Base-by-base conservation (phyloP, 2,329 filamentous ascomycete genomes). In the Nemania bipapillata region DNA sequence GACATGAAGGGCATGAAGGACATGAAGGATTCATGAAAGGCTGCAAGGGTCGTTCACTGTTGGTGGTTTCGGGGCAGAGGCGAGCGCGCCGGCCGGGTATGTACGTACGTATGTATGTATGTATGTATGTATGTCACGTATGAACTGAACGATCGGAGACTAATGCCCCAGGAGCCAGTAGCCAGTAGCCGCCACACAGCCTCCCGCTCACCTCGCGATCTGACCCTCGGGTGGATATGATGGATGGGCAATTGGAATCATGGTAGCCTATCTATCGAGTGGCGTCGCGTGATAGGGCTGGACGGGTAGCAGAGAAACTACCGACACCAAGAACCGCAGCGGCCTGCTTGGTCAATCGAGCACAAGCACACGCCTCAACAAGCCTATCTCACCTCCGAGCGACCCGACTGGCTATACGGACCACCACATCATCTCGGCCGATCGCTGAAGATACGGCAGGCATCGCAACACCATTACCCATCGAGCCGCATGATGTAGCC, bases 31-130 rank as follows among this genome's bases (percentile, higher is more conserved):
- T n/a, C n/a, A n/a, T n/a, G 11, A 58, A 20, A 28, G 56, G 50
- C 47, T 66, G 57, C 57, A 66, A 32, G 45, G 57, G 35, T 50
- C 63, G 57, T 60, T 49, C 15, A n/a, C n/a, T n/a, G 22, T 26
- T 9, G 24, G 15, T 30, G 3, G 28, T 32, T 5, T n/a, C 20
- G 28, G 50, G 28, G n/a, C 50, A 40, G 4, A 54, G 17, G 32
- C 30, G 30, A n/a, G 53, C 20, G 12, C 30, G 30, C 47, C 22
- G 32, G 26, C n/a, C n/a, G n/a, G n/a, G n/a, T n/a, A n/a, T n/a
- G n/a, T n/a, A n/a, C n/a, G n/a, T n/a, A n/a, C n/a, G n/a, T n/a
- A n/a, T n/a, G n/a, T n/a, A n/a, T n/a, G n/a, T n/a, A n/a, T n/a
- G n/a, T n/a, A n/a, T n/a, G 12, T 52, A 40, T 61, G 57, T 32